A percentile compares a stretch with the other conserved stretches of the same genome.
These are phyloP conservation scores for Talaromyces sp. DNA, from an alignment of 2,329 filamentous ascomycete species.

Conservation along the genomic window DNA sequence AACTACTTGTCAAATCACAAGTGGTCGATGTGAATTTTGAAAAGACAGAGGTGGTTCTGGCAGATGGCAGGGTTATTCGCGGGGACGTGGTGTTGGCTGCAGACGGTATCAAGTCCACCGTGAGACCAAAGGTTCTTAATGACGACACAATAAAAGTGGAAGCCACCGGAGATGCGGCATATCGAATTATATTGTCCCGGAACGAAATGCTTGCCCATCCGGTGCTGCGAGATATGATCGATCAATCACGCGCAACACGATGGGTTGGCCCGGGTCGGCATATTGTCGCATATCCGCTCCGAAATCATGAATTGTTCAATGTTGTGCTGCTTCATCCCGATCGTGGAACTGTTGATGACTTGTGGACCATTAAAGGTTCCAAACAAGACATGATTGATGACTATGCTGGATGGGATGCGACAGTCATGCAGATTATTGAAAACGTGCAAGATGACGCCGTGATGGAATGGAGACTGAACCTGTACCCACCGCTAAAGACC, in stretches of 20 bases:
- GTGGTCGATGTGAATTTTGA: conserved; percentile 26
- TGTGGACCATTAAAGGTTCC: conserved; percentile 59
- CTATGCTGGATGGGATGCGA: conserved; percentile 57
- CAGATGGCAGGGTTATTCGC: conserved; percentile 22
- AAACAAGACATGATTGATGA: conserved; percentile 59
- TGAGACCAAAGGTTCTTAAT: conserved; percentile 39
- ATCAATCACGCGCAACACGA: conserved; percentile 62
- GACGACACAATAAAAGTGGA: conserved; percentile 23
- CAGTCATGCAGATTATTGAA: conserved; percentile 55
- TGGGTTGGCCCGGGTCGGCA: conserved; percentile 73
- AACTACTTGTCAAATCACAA: conserved; percentile 26
- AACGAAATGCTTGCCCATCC: conserved; percentile 62
- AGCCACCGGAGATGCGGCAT: conserved; percentile 66
- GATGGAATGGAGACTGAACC: conserved; percentile 36
- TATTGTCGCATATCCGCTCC: conserved; percentile 72
- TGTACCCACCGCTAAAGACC: conserved; percentile 29
- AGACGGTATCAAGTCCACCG: conserved; percentile 50
- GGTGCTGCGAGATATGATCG: conserved; percentile 62
- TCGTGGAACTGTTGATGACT: conserved; percentile 55
- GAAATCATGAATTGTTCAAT: conserved; percentile 61
- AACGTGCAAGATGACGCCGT: conserved; percentile 53
- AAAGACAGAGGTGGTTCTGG: conserved; percentile 26
- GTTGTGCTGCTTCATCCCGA: conserved; percentile 60
- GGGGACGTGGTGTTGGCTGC: conserved; percentile 50
- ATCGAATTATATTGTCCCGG: conserved; percentile 70